phyloP scores from a whole-genome alignment of 2,329 filamentous ascomycete species.

The Talaromyces sp. region DNA sequence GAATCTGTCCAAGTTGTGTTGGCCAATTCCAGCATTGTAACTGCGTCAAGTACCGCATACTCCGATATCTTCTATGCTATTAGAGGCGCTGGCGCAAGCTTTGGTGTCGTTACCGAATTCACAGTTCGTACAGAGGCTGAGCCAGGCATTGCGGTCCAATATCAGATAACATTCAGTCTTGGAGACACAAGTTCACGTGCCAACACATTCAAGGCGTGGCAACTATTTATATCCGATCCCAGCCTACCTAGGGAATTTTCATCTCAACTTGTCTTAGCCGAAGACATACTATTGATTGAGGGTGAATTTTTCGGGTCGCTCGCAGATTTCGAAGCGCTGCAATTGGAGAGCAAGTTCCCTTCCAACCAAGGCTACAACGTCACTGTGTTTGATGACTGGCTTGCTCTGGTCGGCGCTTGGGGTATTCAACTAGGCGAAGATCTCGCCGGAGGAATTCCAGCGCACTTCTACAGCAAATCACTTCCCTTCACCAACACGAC shows the following conservation, averaged over 20 bases:
- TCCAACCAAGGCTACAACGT: constrained; percentile 22
- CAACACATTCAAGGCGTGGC: constrained; percentile 55
- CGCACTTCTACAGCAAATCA: constrained; percentile 55
- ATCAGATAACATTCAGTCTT: constrained; percentile 54
- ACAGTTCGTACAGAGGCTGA: constrained; percentile 36
- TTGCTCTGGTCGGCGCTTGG: constrained; percentile 27
- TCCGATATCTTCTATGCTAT: constrained; percentile 36
- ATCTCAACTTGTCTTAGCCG: constrained; percentile 54
- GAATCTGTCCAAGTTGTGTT: constrained; percentile 49
- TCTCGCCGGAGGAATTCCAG: constrained; percentile 38
- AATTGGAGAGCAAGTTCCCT: constrained; percentile 28
- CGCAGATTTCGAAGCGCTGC: constrained; percentile 50
- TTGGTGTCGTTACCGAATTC: constrained; percentile 40
- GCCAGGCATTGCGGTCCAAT: constrained; percentile 52
- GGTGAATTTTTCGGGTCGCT: constrained; percentile 60
- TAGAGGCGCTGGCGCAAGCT: constrained; percentile 36
- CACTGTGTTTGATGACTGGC: constrained; percentile 29
- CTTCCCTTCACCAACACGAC: constrained; percentile 52
- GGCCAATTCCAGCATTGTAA: constrained; percentile 36
- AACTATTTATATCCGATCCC: constrained; percentile 53
- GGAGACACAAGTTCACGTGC: constrained; percentile 49
- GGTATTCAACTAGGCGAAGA: constrained; percentile 27
- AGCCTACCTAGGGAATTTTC: constrained; percentile 57
- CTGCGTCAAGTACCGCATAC: constrained; percentile 28
- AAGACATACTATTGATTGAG: constrained; percentile 54